These are phyloP conservation scores for Paramecium pentaurelia DNA, from an alignment of 73 alveolate genomes.

Conservation along the genomic window DNA sequence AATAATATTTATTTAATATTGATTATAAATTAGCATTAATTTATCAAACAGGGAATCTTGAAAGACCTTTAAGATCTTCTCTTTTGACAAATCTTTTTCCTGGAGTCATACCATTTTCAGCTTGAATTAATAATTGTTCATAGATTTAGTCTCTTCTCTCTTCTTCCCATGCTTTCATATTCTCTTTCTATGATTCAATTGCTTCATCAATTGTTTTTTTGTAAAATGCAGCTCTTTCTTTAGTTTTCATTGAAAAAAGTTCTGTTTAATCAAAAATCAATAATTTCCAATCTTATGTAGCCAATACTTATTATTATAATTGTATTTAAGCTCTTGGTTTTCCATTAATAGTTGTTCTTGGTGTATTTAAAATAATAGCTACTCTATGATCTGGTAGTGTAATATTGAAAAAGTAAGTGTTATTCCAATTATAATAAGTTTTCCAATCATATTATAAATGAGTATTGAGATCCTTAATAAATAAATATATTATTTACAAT, in stretches of 20 bases:
- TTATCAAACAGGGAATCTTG: slow-evolving; percentile 22
- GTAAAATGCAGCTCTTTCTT: background rate
- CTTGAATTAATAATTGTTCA: background rate
- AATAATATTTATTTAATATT: background rate
- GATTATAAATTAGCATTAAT: background rate
- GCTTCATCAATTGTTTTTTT: slow-evolving; percentile 17
- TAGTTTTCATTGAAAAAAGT: background rate
- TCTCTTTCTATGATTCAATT: background rate
- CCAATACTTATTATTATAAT: background rate
- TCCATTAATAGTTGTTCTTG: background rate
- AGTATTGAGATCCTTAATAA: background rate
- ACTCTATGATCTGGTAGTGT: background rate
- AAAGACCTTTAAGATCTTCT: slow-evolving; percentile 27
- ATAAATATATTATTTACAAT: background rate
- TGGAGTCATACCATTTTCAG: slow-evolving; percentile 17
- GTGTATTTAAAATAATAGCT: background rate
- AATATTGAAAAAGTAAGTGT: background rate
- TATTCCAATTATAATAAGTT: background rate
- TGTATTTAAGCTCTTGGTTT: slow-evolving; percentile 29
- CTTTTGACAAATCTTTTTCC: slow-evolving; percentile 19
- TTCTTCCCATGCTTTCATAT: slow-evolving; percentile 21
- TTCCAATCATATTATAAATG: slow-evolving; percentile 6
- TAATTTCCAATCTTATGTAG: slow-evolving; percentile 18
- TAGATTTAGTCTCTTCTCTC: slow-evolving; percentile 17
- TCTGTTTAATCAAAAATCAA: background rate